Percentiles rank a stretch among this genome's conserved stretches.
phyloP scores from a whole-genome alignment of 2,329 filamentous ascomycete genomes.

The Pseudophaeomoniella oleicola region DNA sequence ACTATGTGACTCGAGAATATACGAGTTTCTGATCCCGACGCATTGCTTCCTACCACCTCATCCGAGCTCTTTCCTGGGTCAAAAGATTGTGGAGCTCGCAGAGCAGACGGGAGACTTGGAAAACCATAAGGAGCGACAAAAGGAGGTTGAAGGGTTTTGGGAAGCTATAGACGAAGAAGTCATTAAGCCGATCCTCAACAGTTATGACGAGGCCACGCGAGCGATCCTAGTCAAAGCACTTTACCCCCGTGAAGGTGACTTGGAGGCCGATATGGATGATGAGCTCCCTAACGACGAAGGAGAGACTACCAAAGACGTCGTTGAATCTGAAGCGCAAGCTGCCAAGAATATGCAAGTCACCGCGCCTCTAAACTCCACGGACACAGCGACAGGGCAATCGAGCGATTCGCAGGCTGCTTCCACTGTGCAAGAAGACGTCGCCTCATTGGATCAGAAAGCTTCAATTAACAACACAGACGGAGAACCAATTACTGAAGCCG shows the following conservation, averaged over 20 bases:
- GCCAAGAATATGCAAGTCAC: not conserved
- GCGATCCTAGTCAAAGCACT: conserved; percentile 3
- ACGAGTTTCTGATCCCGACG: conserved; percentile 91
- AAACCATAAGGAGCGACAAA: conserved; percentile 52
- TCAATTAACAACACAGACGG: not conserved
- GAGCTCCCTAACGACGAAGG: not conserved
- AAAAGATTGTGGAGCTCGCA: conserved; percentile 64
- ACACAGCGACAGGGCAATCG: not conserved
- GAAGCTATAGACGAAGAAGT: conserved; percentile 63
- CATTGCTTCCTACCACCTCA: conserved; percentile 88
- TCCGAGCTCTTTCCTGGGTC: conserved; percentile 71
- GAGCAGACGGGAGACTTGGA: conserved; percentile 60
- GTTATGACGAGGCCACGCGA: conserved; percentile 25
- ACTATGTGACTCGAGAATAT: conserved; percentile 86
- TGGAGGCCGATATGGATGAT: conserved; percentile 1
- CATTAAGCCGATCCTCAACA: conserved; percentile 52
- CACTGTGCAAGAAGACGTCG: not conserved
- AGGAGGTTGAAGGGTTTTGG: conserved; percentile 74
- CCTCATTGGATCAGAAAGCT: not conserved
- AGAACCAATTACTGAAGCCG: conserved; percentile 2
- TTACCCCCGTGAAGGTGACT: not conserved
- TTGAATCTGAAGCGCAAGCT: not conserved
- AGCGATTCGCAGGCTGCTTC: not conserved
- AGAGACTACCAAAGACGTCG: not conserved
- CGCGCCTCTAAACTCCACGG: not conserved